A percentile compares a stretch with the other conserved stretches of the same genome.
Conservation (phyloP, 1,284 basidiomycete species). For the Clitocybe nebularis region DNA sequence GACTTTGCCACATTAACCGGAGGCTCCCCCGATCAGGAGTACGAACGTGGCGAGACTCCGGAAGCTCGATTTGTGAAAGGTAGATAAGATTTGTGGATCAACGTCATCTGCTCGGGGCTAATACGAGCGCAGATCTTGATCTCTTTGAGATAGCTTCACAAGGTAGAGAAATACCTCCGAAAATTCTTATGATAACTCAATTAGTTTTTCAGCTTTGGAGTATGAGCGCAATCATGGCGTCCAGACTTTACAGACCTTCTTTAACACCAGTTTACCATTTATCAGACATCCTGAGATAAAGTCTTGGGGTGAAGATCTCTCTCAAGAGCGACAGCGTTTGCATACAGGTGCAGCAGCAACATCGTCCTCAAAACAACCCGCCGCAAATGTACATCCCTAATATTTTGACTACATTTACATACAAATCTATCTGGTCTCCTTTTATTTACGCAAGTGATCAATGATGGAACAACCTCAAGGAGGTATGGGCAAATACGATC, state of each 20-base stretch:
- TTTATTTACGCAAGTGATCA: constrained; percentile 28
- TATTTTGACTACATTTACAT: background rate
- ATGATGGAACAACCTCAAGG: constrained; percentile 80
- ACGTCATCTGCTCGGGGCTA: no score
- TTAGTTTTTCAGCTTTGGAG: constrained; percentile 57
- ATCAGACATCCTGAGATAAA: constrained; percentile 76
- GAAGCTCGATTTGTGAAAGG: constrained; percentile 95
- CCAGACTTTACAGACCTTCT: constrained; percentile 62
- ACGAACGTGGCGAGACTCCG: constrained; percentile 77
- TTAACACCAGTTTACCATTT: constrained; percentile 68
- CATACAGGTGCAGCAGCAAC: background rate
- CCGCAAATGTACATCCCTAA: background rate
- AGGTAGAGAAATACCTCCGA: no score
- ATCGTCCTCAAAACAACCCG: background rate
- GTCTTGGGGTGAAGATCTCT: constrained; percentile 68
- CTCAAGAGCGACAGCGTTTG: constrained; percentile 44
- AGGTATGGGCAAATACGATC: constrained; percentile 87
- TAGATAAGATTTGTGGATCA: no score
- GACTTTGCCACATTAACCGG: constrained; percentile 1
- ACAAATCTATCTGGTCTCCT: background rate
- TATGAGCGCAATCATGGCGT: constrained; percentile 57
- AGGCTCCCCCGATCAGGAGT: constrained; percentile 63
- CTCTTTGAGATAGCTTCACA: constrained; percentile 90
- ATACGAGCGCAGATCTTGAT: constrained; percentile 91
- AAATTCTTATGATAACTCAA: no score